A percentile compares a stretch with the other conserved stretches of the same genome.
phyloP scores from a whole-genome alignment of 768 basidiomycete genomes.

The Roridomyces roridus region DNA sequence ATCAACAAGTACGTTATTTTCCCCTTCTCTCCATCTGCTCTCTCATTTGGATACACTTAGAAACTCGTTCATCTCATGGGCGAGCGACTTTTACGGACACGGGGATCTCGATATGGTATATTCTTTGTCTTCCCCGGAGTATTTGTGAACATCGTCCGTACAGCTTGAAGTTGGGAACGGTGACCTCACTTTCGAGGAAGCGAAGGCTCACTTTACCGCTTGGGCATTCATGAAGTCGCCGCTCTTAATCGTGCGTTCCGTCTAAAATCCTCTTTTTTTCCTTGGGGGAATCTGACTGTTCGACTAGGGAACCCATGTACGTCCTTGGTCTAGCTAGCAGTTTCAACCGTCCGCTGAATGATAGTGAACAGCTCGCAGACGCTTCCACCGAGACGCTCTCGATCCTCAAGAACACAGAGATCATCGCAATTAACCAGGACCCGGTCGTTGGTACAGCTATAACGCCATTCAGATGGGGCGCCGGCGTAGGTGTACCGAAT shows the following conservation, averaged over 20 bases:
- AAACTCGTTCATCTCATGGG: constrained; percentile 68
- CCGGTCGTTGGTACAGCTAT: constrained; percentile 63
- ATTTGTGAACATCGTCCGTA: not conserved
- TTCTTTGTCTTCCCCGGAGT: not conserved
- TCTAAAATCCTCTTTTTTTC: no score
- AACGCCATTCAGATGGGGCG: constrained; percentile 73
- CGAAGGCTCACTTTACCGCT: constrained; percentile 73
- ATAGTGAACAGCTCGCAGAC: constrained; percentile 47
- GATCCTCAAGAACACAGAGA: constrained; percentile 67
- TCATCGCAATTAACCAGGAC: constrained; percentile 76
- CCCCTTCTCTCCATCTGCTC: not conserved
- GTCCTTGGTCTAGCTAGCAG: not conserved
- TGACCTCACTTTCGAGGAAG: constrained; percentile 63
- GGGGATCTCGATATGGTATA: constrained; percentile 74
- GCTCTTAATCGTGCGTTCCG: constrained; percentile 52
- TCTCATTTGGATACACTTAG: constrained; percentile 34
- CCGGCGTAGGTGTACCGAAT: constrained; percentile 61
- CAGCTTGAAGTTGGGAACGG: constrained; percentile 75
- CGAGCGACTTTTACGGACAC: constrained; percentile 70
- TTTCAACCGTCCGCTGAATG: not conserved
- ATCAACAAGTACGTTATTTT: constrained; percentile 53
- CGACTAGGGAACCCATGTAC: constrained; percentile 42
- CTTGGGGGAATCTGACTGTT: not conserved
- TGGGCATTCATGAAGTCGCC: constrained; percentile 79
- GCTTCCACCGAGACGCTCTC: constrained; percentile 55